Evolutionary conservation across 352 stramenopile genomes (phyloP), one percentile per base, ranked within the genome.

Genomic region (Pythium phragmitis): DNA sequence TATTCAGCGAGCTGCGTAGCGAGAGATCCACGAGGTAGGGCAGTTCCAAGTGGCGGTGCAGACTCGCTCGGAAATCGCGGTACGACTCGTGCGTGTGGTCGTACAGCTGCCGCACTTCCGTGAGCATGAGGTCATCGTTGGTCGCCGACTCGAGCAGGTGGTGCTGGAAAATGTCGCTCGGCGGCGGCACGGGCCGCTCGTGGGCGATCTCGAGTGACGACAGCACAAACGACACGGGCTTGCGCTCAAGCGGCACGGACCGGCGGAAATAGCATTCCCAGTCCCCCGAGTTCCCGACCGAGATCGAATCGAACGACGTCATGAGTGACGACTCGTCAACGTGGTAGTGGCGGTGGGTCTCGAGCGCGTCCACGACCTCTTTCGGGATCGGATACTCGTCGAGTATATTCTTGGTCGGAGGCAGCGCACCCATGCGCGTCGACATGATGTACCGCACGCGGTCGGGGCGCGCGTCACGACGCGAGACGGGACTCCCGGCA

Each of bases 371-470:
- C 14, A 87, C 65, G 30, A 90, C 76, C 48, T 85, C 81, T 48
- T 87, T 88, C 2, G 81, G 81, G 47, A 90, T 87, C 19, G 77
- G 77, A 57, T 90, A 88, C 55, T 90, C 79, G 21, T 88, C 79
- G n/a, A 90, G 57, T 39, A 88, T 90, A 41, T 74, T 72, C 61
- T 85, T 86, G 0, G 76, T 88, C 16, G 81, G 81, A 4, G 79
- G 79, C 12, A 87, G 33, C 4, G 69, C 75, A 3, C 78, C 77
- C 3, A 88, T 62, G 1, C 76, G 72, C 53, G 75, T 84, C 12
- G 79, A 87, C 76, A 85, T 87, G 65, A 92, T 88, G 71, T 92
- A 91, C 1, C 84, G 78, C 11, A 90, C 76, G 0, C 82, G 75
- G 23, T 79, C 71, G 0, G 74, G 69, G 14, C 71, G 61, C 4